Evolutionary conservation across 331 rosid genomes (phyloP).

Genomic region (Malus hybrid): DNA sequence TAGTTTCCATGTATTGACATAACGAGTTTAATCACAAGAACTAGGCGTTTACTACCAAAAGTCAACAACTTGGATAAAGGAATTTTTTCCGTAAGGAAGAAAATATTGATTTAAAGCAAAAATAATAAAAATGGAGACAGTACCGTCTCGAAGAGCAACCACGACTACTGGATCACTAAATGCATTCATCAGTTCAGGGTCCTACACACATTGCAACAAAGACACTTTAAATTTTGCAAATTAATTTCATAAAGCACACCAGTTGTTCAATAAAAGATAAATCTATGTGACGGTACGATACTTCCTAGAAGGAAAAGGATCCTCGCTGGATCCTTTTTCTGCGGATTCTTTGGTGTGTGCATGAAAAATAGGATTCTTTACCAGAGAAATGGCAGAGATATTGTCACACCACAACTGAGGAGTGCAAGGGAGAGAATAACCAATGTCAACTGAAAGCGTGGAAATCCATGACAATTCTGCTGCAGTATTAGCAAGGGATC

Average conservation of each 20-base stretch:
- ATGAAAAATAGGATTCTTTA: no score
- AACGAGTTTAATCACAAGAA: neutral
- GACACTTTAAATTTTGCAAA: neutral
- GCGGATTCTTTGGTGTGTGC: no score
- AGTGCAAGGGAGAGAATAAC: no score
- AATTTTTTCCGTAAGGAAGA: no score
- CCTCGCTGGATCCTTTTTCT: no score
- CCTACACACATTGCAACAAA: slow-evolving; percentile 30
- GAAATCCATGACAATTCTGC: no score
- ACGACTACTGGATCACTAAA: slow-evolving; percentile 81
- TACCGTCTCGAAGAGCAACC: slow-evolving; percentile 96
- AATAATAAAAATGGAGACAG: neutral
- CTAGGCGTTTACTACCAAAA: neutral
- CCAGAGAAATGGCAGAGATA: no score
- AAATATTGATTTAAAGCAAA: neutral
- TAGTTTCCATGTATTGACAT: neutral
- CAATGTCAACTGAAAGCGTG: no score
- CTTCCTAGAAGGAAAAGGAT: no score
- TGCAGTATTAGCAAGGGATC: no score
- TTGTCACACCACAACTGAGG: no score
- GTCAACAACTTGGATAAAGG: neutral
- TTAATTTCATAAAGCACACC: neutral
- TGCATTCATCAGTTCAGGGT: slow-evolving; percentile 75
- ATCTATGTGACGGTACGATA: no score
- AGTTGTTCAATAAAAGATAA: neutral